These are phyloP conservation scores for Massarina eburnea DNA, from an alignment of 2,329 filamentous ascomycete species.

Conservation along the genomic window DNA sequence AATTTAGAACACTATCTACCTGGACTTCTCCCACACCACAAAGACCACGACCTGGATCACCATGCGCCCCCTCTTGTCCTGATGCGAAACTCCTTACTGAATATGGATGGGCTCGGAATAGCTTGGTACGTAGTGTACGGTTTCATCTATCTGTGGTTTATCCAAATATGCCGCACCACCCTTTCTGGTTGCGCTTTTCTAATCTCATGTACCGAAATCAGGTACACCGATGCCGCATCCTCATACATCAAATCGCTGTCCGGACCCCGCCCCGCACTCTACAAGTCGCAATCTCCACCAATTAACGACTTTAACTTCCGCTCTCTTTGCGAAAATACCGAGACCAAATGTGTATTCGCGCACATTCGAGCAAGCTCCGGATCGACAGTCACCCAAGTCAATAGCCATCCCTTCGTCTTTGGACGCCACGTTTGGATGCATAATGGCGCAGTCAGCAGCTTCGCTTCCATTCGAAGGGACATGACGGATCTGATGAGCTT, in stretches of 20 bases:
- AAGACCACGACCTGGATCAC: constrained; percentile 44
- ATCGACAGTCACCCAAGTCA: constrained; percentile 52
- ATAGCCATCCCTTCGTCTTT: constrained; percentile 59
- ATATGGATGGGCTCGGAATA: constrained; percentile 59
- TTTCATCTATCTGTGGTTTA: too few relatives aligned
- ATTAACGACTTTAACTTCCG: constrained; percentile 58
- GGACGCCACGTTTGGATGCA: constrained; percentile 59
- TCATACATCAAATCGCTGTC: constrained; percentile 42
- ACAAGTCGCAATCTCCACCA: constrained; percentile 56
- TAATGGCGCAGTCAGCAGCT: constrained; percentile 55
- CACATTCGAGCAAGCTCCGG: constrained; percentile 57
- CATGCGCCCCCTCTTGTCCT: constrained; percentile 48
- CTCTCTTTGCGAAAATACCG: constrained; percentile 54
- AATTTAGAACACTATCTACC: constrained; percentile 58
- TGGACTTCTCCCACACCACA: constrained; percentile 50
- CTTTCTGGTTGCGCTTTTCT: too few relatives aligned
- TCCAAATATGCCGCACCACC: too few relatives aligned
- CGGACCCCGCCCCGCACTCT: constrained; percentile 51
- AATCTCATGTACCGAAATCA: too few relatives aligned
- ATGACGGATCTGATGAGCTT: constrained; percentile 49
- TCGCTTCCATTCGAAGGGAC: constrained; percentile 50
- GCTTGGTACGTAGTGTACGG: too few relatives aligned
- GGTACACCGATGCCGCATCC: constrained; percentile 51
- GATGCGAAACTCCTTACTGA: constrained; percentile 55
- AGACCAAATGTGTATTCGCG: constrained; percentile 53